These are phyloP conservation scores for Orbilia ellipsospora DNA, from an alignment of 2,329 filamentous ascomycete genomes.

Conservation along the genomic window DNA sequence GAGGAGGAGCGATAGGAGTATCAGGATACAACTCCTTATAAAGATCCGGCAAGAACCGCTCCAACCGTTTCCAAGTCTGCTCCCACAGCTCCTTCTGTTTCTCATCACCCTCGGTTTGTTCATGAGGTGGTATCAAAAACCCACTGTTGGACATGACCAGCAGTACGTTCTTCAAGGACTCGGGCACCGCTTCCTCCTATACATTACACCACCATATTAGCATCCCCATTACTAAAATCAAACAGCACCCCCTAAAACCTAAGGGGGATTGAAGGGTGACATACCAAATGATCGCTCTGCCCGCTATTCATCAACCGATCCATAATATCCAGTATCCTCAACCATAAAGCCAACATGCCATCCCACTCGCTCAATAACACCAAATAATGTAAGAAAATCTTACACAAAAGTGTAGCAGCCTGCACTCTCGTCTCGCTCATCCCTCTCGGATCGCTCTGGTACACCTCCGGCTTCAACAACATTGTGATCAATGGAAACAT, in stretches of 20 bases:
- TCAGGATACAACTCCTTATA: slow-evolving; percentile 51
- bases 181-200: slow-evolving; percentile 92
- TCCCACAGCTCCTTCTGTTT: slow-evolving; percentile 59
- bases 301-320: slow-evolving; percentile 96
- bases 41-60: slow-evolving; percentile 59
- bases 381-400: slow-evolving; percentile 94
- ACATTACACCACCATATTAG: slow-evolving; percentile 11
- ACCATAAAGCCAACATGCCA: slow-evolving; percentile 90
- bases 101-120: slow-evolving; percentile 66
- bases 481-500: slow-evolving; percentile 89
- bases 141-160: slow-evolving; percentile 93
- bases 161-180: slow-evolving; percentile 94
- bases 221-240: background rate
- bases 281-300: slow-evolving; percentile 85
- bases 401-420: slow-evolving; percentile 88
- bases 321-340: slow-evolving; percentile 91
- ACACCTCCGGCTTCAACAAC: slow-evolving; percentile 92
- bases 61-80: slow-evolving; percentile 59
- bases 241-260: background rate
- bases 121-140: slow-evolving; percentile 77
- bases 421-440: slow-evolving; percentile 97
- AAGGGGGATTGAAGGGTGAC: slow-evolving; percentile 59
- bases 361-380: slow-evolving; percentile 85
- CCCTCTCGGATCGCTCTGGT: slow-evolving; percentile 86
- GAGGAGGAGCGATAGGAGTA: background rate